phyloP scores from a whole-genome alignment of 1,284 basidiomycete species.

The Cutaneotrichosporon sp. region DNA sequence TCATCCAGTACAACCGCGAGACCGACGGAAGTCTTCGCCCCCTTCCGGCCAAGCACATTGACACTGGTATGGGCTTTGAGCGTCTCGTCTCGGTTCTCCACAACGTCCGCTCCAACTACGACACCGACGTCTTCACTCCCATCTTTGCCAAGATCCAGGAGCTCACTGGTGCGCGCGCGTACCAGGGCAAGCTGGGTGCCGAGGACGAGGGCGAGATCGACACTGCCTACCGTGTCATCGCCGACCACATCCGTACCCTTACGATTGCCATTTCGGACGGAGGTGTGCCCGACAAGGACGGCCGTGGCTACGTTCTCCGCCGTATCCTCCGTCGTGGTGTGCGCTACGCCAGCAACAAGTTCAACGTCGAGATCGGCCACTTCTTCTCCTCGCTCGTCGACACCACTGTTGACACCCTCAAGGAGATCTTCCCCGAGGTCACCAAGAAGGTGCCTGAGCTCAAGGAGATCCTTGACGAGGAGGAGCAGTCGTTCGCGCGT shows the following conservation, averaged over 20 bases:
- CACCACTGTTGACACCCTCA: constrained; percentile 82
- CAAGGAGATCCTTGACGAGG: constrained; percentile 94
- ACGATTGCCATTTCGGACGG: constrained; percentile 95
- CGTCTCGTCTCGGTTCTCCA: constrained; percentile 92
- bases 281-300: constrained; percentile 92
- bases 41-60: constrained; percentile 90
- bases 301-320: constrained; percentile 90
- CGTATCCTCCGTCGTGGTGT: constrained; percentile 88
- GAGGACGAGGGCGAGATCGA: constrained; percentile 93
- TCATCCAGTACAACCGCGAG: constrained; percentile 98
- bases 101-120: constrained; percentile 90
- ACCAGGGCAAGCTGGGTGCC: constrained; percentile 84
- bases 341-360: constrained; percentile 91
- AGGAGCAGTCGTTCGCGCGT: constrained; percentile 93
- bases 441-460: constrained; percentile 76
- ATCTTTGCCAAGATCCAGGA: constrained; percentile 85
- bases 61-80: constrained; percentile 99
- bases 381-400: constrained; percentile 94
- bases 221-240: constrained; percentile 94
- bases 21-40: constrained; percentile 72
- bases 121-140: constrained; percentile 90
- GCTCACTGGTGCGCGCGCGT: constrained; percentile 80
- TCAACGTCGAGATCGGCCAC: constrained; percentile 85
- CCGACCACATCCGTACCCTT: constrained; percentile 92
- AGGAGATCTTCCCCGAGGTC: constrained; percentile 88